Evolutionary conservation across 352 stramenopile species (phyloP).

Genomic region (Globisporangium recalcitrans): DNA sequence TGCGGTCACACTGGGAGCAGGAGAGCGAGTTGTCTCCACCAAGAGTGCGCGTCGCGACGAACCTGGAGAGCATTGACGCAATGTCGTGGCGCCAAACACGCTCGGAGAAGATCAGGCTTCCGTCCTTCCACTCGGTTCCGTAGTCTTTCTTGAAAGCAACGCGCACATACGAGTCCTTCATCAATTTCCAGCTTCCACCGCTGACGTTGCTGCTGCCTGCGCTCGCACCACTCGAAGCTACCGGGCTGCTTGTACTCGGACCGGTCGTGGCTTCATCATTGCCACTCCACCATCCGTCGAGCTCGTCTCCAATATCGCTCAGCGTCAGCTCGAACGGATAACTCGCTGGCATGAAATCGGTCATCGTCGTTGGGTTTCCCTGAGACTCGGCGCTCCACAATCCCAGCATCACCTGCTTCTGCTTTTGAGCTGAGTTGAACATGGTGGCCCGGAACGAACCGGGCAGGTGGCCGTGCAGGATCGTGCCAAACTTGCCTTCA

Average conservation of each 20-base stretch:
- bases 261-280: conserved; percentile 28
- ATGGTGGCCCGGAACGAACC: conserved; percentile 57
- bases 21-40: conserved; percentile 75
- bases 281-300: conserved; percentile 78
- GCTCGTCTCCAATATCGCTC: conserved; percentile 42
- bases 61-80: conserved; percentile 74
- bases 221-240: background rate
- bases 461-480: conserved; percentile 53
- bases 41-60: conserved; percentile 73
- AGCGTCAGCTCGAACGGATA: conserved; percentile 66
- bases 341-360: conserved; percentile 54
- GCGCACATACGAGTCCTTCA: conserved; percentile 83
- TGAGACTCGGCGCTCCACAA: conserved; percentile 54
- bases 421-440: conserved; percentile 26
- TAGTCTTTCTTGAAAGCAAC: conserved; percentile 89
- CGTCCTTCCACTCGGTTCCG: conserved; percentile 81
- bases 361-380: conserved; percentile 40
- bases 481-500: conserved; percentile 71
- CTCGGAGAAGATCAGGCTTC: conserved; percentile 72
- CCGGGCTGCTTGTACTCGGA: conserved; percentile 1
- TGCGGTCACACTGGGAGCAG: conserved; percentile 63
- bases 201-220: background rate
- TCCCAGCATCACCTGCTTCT: conserved; percentile 43
- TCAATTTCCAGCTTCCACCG: conserved; percentile 59
- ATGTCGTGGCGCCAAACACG: conserved; percentile 82